phyloP scores from a whole-genome alignment of 352 stramenopile genomes.

The Phytophthora ohioensis region DNA sequence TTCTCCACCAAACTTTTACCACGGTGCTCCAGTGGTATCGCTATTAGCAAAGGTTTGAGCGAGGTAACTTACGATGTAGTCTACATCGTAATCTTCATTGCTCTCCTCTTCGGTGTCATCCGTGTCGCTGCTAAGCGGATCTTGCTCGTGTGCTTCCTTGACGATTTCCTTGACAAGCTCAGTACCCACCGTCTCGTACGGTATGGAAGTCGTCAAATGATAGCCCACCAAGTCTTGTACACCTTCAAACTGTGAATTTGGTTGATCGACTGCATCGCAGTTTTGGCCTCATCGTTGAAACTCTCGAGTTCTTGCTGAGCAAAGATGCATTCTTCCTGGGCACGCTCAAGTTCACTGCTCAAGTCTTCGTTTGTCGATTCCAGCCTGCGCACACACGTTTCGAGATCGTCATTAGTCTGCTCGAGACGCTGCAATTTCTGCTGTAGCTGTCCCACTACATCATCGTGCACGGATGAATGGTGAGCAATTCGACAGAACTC shows the following conservation, averaged over 20 bases:
- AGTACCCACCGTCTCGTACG: background rate
- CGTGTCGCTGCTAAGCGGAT: background rate
- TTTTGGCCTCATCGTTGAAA: background rate
- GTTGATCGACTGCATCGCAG: background rate
- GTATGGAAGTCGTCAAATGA: background rate
- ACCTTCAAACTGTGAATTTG: background rate
- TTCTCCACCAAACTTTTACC: no score
- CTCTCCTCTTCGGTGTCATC: no score
- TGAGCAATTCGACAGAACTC: background rate
- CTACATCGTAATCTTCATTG: no score
- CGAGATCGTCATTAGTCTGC: slow-evolving; percentile 71
- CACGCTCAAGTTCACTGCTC: slow-evolving; percentile 65
- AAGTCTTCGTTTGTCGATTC: slow-evolving; percentile 73
- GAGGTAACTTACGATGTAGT: no score
- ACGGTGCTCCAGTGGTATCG: no score
- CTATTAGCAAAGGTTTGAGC: no score
- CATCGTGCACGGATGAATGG: slow-evolving; percentile 29
- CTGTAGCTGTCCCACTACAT: slow-evolving; percentile 42
- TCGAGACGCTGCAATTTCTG: slow-evolving; percentile 54
- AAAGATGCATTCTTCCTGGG: slow-evolving; percentile 60
- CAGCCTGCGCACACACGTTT: slow-evolving; percentile 68
- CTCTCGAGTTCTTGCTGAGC: slow-evolving; percentile 14
- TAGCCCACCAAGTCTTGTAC: background rate
- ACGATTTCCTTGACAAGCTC: no score
- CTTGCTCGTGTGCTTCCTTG: background rate